Percentiles rank a stretch among this genome's conserved stretches.
These are phyloP conservation scores for Cercospora citrullina DNA, from an alignment of 2,329 filamentous ascomycete species.

Conservation along the genomic window DNA sequence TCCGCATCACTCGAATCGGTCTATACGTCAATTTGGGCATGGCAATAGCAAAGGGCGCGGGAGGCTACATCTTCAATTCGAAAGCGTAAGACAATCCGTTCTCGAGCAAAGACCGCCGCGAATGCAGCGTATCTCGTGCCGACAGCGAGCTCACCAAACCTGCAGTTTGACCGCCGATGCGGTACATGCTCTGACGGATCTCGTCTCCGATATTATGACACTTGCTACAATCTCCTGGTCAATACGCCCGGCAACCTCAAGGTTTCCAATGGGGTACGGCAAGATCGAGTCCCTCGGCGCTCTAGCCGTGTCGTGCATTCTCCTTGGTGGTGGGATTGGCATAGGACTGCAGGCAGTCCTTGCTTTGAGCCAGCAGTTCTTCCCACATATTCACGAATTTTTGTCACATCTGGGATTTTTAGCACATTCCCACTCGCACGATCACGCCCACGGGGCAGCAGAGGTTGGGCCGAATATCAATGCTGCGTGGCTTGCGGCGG, in stretches of 20 bases:
- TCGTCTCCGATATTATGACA: slow-evolving; percentile 92
- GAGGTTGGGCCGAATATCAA: slow-evolving; percentile 74
- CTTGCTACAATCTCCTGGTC: slow-evolving; percentile 94
- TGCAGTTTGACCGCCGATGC: slow-evolving; percentile 65
- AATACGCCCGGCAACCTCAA: slow-evolving; percentile 75
- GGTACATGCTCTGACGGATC: slow-evolving; percentile 91
- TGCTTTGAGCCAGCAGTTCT: slow-evolving; percentile 55
- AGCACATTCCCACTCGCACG: slow-evolving; percentile 58
- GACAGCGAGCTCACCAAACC: neutral
- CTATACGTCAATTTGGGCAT: slow-evolving; percentile 88
- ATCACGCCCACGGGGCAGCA: slow-evolving; percentile 66
- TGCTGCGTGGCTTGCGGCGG: slow-evolving; percentile 89
- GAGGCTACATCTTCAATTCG: slow-evolving; percentile 92
- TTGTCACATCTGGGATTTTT: slow-evolving; percentile 47
- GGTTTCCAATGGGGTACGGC: slow-evolving; percentile 88
- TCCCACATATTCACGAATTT: slow-evolving; percentile 47
- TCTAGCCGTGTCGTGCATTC: slow-evolving; percentile 85
- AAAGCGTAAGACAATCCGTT: slow-evolving; percentile 53
- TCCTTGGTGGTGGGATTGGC: slow-evolving; percentile 84
- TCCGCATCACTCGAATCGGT: slow-evolving; percentile 87
- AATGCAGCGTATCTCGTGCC: neutral
- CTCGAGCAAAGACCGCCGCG: neutral
- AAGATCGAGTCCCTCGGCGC: slow-evolving; percentile 97
- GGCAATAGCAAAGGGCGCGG: slow-evolving; percentile 88
- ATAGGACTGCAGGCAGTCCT: slow-evolving; percentile 74